These are phyloP conservation scores for Raphanus raphanistrum DNA, from an alignment of 345 rosid genomes.

Conservation along the genomic window DNA sequence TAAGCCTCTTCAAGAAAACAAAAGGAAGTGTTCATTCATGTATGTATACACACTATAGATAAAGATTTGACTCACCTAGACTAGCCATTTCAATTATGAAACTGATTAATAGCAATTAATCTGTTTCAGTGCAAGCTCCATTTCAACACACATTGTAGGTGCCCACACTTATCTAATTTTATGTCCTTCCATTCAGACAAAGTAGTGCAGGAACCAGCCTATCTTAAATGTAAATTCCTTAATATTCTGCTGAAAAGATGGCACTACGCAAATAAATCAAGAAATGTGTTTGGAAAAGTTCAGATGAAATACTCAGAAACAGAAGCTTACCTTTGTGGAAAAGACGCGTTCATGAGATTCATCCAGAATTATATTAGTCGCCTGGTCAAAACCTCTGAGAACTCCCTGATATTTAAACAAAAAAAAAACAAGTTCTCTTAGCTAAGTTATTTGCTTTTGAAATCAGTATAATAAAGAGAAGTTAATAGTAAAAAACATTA, in stretches of 20 bases:
- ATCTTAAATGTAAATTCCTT: constrained; percentile 15
- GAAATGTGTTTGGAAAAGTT: background rate
- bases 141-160: background rate
- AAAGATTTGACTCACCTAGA: background rate
- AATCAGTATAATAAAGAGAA: background rate
- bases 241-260: constrained; percentile 10
- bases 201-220: background rate
- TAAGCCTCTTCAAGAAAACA: background rate
- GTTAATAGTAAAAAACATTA: constrained; percentile 26
- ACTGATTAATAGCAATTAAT: background rate
- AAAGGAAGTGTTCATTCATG: background rate
- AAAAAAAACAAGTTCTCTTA: background rate
- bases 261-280: background rate
- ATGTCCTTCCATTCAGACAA: background rate
- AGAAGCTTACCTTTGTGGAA: constrained; percentile 67
- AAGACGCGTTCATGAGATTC: constrained; percentile 91
- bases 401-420: constrained; percentile 50
- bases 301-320: background rate
- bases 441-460: background rate
- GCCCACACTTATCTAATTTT: background rate
- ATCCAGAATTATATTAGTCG: constrained; percentile 85
- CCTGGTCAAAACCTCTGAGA: constrained; percentile 88
- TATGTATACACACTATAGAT: background rate
- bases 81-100: background rate
- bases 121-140: background rate